Percentiles rank a stretch among this genome's conserved stretches.
phyloP scores from a whole-genome alignment of 352 stramenopile genomes.

The Peronospora destructor region DNA sequence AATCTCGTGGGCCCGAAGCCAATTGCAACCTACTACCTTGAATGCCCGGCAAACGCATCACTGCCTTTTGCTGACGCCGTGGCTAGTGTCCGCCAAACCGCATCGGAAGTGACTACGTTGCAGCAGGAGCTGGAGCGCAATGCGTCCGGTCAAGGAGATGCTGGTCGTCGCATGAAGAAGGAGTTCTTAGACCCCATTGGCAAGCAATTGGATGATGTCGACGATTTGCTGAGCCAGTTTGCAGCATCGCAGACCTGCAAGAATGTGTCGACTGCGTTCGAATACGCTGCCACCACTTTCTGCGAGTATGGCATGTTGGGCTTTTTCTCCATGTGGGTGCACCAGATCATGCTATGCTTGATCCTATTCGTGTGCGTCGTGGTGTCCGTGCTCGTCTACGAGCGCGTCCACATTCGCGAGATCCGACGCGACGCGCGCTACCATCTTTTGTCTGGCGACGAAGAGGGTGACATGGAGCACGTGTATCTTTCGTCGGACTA shows the following conservation, averaged over 20 bases:
- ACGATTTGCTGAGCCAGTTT: slow-evolving; percentile 29
- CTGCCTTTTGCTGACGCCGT: slow-evolving; percentile 38
- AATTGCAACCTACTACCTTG: slow-evolving; percentile 52
- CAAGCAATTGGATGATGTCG: slow-evolving; percentile 34
- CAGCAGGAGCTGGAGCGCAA: slow-evolving; percentile 49
- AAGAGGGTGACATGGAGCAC: slow-evolving; percentile 77
- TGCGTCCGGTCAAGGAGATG: slow-evolving; percentile 39
- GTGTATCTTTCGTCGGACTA: slow-evolving; percentile 70
- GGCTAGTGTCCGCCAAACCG: slow-evolving; percentile 30
- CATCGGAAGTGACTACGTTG: slow-evolving; percentile 24
- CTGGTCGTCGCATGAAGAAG: slow-evolving; percentile 54
- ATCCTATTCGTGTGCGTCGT: slow-evolving; percentile 69
- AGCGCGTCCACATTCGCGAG: slow-evolving; percentile 66
- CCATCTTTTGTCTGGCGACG: slow-evolving; percentile 70
- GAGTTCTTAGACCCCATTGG: slow-evolving; percentile 71
- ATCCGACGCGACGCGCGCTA: slow-evolving; percentile 51
- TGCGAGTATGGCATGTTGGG: slow-evolving; percentile 79
- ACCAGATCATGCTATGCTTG: slow-evolving; percentile 75
- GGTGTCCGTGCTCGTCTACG: slow-evolving; percentile 67
- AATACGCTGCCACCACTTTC: slow-evolving; percentile 47
- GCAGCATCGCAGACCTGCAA: slow-evolving; percentile 43
- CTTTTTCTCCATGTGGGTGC: slow-evolving; percentile 82
- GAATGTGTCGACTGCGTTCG: slow-evolving; percentile 35
- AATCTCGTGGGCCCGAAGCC: slow-evolving; percentile 48
- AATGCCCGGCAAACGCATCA: slow-evolving; percentile 48